Conservation (phyloP, 2,329 filamentous ascomycete species). For the Capronia epimyces region DNA sequence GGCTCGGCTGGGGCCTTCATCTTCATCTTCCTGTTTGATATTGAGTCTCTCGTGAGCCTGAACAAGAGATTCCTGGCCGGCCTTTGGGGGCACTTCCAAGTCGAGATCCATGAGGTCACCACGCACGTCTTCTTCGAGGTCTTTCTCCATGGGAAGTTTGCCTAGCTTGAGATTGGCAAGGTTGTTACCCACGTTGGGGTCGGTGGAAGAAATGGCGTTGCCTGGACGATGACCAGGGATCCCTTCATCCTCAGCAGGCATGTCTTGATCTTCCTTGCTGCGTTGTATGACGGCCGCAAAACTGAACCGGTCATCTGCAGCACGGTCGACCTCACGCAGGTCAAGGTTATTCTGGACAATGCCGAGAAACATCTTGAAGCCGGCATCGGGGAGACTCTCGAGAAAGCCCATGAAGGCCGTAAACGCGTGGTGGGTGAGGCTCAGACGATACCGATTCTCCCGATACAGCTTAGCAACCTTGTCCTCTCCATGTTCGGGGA, state of each 20-base stretch:
- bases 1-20: conserved; percentile 70
- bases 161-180: conserved; percentile 67
- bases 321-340: conserved; percentile 55
- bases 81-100: conserved; percentile 62
- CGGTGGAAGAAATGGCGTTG: conserved; percentile 55
- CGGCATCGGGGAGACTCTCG: conserved; percentile 76
- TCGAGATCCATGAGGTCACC: conserved; percentile 85
- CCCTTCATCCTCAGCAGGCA: conserved; percentile 62
- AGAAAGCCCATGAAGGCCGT: conserved; percentile 80
- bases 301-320: conserved; percentile 53
- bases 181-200: conserved; percentile 52
- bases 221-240: conserved; percentile 63
- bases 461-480: conserved; percentile 73
- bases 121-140: conserved; percentile 77
- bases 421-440: conserved; percentile 79
- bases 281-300: conserved; percentile 56
- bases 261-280: conserved; percentile 50
- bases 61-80: conserved; percentile 67
- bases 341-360: conserved; percentile 61
- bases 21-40: conserved; percentile 76
- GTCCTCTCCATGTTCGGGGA: conserved; percentile 75
- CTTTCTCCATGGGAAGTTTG: conserved; percentile 73
- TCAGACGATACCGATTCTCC: conserved; percentile 81
- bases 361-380: conserved; percentile 70
- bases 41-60: conserved; percentile 83